Percentiles rank a stretch among this genome's conserved stretches.
phyloP scores from a whole-genome alignment of 106 monocot species.

The Ottelia alismoides region DNA sequence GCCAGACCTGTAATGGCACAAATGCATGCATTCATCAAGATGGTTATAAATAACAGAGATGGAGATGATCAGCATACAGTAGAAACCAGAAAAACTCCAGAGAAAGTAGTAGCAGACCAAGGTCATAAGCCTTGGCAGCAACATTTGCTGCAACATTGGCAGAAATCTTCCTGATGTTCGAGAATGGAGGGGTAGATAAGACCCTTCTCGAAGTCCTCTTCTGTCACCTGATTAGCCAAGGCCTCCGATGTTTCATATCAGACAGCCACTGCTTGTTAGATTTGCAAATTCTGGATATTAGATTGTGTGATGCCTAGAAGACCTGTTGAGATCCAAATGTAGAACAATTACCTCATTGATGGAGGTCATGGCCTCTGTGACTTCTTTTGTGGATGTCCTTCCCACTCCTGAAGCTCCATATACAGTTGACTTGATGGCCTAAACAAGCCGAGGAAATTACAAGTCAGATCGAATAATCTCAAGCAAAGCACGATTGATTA shows the following conservation, averaged over 20 bases:
- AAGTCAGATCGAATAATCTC: too few species aligned
- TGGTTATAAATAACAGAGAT: too few species aligned
- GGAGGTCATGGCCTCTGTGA: constrained; percentile 74
- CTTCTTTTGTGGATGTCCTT: constrained; percentile 79
- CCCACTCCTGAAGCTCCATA: constrained; percentile 73
- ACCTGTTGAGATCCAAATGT: background rate
- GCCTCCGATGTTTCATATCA: constrained; percentile 96
- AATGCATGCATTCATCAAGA: too few species aligned
- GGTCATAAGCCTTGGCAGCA: constrained; percentile 92
- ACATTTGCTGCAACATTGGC: constrained; percentile 84
- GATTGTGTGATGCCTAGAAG: background rate
- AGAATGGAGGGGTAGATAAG: constrained; percentile 84
- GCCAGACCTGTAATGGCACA: constrained; percentile 93
- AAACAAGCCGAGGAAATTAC: too few species aligned
- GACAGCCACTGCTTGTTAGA: too few species aligned
- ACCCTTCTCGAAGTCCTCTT: constrained; percentile 63
- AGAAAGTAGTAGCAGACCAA: too few species aligned
- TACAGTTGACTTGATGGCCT: constrained; percentile 70
- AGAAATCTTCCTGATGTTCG: constrained; percentile 87
- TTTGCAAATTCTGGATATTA: background rate
- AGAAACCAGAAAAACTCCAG: too few species aligned
- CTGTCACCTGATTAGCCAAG: constrained; percentile 56
- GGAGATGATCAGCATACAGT: too few species aligned
- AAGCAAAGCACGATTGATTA: too few species aligned
- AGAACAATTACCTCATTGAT: constrained; percentile 51